Percentiles rank a stretch among this genome's conserved stretches.
Conservation (phyloP, 1,139 yeast genomes). For the Blastobotrys arbuscula region DNA sequence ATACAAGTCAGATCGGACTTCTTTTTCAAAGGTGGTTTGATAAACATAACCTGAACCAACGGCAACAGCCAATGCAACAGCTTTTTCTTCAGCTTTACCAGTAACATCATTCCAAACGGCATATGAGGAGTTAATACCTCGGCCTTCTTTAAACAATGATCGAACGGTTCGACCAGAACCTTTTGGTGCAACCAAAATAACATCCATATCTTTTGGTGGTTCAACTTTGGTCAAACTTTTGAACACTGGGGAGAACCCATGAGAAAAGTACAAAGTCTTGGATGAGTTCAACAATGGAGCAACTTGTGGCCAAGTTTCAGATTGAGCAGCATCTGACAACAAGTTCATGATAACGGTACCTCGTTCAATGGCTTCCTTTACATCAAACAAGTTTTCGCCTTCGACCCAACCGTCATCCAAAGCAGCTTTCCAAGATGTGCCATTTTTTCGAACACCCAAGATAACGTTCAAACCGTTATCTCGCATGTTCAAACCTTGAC, state of each 20-base stretch:
- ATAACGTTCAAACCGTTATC: constrained; percentile 97
- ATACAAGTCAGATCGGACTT: constrained; percentile 97
- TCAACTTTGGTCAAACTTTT: constrained; percentile 94
- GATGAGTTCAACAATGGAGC: constrained; percentile 93
- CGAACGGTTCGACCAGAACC: constrained; percentile 99
- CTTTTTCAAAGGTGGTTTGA: constrained; percentile 99
- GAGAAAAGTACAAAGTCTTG: constrained; percentile 97
- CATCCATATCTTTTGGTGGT: constrained; percentile 92
- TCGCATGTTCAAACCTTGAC: constrained; percentile 98
- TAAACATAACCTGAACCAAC: constrained; percentile 99
- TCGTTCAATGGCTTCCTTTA: constrained; percentile 81
- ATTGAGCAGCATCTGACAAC: constrained; percentile 98
- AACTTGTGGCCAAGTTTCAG: constrained; percentile 89
- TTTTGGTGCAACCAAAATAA: constrained; percentile 98
- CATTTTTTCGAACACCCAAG: constrained; percentile 96
- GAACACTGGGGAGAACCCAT: constrained; percentile 99
- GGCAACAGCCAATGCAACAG: constrained; percentile 97
- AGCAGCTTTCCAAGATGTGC: constrained; percentile 99
- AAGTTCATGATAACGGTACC: constrained; percentile 97
- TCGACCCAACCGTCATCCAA: constrained; percentile 99
- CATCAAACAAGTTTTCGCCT: constrained; percentile 95
- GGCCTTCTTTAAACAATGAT: constrained; percentile 98
- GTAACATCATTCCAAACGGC: constrained; percentile 99
- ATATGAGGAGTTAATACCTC: constrained; percentile 98
- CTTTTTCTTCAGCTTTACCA: constrained; percentile 99